A percentile compares a stretch with the other conserved stretches of the same genome.
These are phyloP conservation scores for Dothideomycetidae sp. DNA, from an alignment of 2,329 filamentous ascomycete genomes.

Conservation along the genomic window DNA sequence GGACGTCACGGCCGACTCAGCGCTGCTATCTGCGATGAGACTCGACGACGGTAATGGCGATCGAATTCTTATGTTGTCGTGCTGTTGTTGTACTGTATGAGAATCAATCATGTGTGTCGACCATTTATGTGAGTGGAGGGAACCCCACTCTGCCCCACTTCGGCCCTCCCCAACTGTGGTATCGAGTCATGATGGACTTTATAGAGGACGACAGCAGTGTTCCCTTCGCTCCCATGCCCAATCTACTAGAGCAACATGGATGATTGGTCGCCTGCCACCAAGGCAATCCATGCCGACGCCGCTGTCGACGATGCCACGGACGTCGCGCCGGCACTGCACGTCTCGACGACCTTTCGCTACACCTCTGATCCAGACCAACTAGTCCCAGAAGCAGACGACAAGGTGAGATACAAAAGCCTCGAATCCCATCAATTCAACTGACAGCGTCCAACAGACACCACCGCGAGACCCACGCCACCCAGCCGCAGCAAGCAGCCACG, in stretches of 20 bases:
- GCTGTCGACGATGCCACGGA: conserved; percentile 37
- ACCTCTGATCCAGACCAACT: conserved; percentile 54
- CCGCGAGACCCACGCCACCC: conserved; percentile 29
- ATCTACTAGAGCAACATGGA: too few species aligned
- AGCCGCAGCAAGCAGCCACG: conserved; percentile 46
- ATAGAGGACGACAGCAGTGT: too few species aligned
- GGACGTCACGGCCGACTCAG: too few species aligned
- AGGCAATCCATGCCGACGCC: conserved; percentile 23
- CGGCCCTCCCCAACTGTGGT: too few species aligned
- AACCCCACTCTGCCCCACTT: too few species aligned
- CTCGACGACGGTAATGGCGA: background rate
- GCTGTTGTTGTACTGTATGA: too few species aligned
- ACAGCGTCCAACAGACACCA: conserved; percentile 16
- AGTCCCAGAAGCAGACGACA: conserved; percentile 29
- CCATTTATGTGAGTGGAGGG: too few species aligned
- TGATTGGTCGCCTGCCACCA: conserved; percentile 20
- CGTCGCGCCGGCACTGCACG: conserved; percentile 77
- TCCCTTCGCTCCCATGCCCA: too few species aligned
- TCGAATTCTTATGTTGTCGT: background rate
- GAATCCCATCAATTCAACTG: conserved; percentile 9
- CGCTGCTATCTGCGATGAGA: background rate
- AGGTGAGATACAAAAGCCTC: conserved; percentile 39
- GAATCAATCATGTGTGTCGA: too few species aligned
- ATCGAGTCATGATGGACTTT: too few species aligned
- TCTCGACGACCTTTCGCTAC: conserved; percentile 86